Conservation (phyloP, 1,139 yeast species). For the Diutina scorzettiae region DNA sequence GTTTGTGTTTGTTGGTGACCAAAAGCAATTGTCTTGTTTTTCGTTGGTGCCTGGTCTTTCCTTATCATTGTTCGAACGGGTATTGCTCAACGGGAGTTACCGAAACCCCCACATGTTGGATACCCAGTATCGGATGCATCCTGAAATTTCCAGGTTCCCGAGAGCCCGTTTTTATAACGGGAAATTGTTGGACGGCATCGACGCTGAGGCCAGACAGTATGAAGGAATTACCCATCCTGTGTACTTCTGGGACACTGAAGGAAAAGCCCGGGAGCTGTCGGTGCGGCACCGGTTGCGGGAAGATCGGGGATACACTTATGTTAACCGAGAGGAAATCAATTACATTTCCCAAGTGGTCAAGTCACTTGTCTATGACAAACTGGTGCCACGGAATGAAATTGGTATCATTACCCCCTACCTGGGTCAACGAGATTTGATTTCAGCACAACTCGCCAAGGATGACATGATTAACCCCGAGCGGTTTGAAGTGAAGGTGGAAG, state of each 20-base stretch:
- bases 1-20: constrained; percentile 62
- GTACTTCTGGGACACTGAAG: constrained; percentile 40
- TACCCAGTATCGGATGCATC: constrained; percentile 90
- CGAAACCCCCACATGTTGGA: constrained; percentile 54
- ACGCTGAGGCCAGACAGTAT: constrained; percentile 32
- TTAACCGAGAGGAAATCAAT: constrained; percentile 40
- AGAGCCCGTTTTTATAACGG: constrained; percentile 75
- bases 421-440: constrained; percentile 56
- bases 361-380: constrained; percentile 41
- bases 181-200: constrained; percentile 56
- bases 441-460: constrained; percentile 37
- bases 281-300: constrained; percentile 35
- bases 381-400: constrained; percentile 36
- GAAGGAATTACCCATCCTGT: constrained; percentile 35
- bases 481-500: constrained; percentile 36
- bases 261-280: constrained; percentile 29
- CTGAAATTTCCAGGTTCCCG: constrained; percentile 78
- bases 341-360: constrained; percentile 34
- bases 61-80: constrained; percentile 48
- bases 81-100: constrained; percentile 43
- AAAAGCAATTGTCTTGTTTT: constrained; percentile 50
- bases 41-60: constrained; percentile 53
- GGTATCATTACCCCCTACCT: constrained; percentile 66
- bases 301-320: constrained; percentile 41
- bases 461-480: constrained; percentile 42